These are phyloP conservation scores for Starmerella stigmatis DNA, from an alignment of 805 yeast genomes.

Conservation along the genomic window DNA sequence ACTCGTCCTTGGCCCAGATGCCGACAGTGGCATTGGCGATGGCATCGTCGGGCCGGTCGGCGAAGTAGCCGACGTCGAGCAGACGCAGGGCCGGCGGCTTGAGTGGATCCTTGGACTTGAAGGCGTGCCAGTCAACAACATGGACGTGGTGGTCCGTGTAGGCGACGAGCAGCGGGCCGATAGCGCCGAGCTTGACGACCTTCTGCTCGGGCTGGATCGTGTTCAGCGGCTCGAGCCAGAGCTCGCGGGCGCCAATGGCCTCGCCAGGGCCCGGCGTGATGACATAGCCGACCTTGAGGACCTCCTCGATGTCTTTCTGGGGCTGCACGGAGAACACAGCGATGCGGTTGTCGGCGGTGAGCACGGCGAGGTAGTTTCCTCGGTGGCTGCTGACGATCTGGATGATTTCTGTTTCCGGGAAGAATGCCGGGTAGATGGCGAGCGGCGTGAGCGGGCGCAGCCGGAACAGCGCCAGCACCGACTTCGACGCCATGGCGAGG, in stretches of 20 bases:
- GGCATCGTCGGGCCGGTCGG: neutral
- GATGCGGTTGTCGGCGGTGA: constrained; percentile 17
- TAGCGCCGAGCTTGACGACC: constrained; percentile 8
- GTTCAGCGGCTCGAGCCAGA: constrained; percentile 24
- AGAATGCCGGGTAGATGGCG: constrained; percentile 20
- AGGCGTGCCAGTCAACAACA: constrained; percentile 18
- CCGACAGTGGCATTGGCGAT: neutral
- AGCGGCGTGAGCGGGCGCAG: constrained; percentile 24
- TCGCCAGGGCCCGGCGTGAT: constrained; percentile 34
- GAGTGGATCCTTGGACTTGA: constrained; percentile 29
- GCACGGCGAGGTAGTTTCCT: constrained; percentile 17
- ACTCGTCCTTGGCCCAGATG: constrained; percentile 6
- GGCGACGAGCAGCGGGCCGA: constrained; percentile 14
- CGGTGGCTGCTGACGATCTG: constrained; percentile 13
- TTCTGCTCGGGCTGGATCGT: constrained; percentile 12
- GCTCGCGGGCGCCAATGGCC: constrained; percentile 31
- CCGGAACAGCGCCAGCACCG: constrained; percentile 22
- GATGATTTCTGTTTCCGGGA: constrained; percentile 12
- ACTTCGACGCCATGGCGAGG: constrained; percentile 19
- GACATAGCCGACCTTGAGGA: constrained; percentile 11
- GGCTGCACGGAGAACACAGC: constrained; percentile 18
- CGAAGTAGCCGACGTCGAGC: neutral
- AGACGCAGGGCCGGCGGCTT: constrained; percentile 9
- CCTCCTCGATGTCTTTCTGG: constrained; percentile 21
- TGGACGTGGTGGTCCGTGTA: constrained; percentile 12